Percentiles rank a stretch among this genome's conserved stretches.
These are phyloP conservation scores for Pyrenophora tritici-repentis DNA, from an alignment of 2,329 filamentous ascomycete species.

Conservation along the genomic window DNA sequence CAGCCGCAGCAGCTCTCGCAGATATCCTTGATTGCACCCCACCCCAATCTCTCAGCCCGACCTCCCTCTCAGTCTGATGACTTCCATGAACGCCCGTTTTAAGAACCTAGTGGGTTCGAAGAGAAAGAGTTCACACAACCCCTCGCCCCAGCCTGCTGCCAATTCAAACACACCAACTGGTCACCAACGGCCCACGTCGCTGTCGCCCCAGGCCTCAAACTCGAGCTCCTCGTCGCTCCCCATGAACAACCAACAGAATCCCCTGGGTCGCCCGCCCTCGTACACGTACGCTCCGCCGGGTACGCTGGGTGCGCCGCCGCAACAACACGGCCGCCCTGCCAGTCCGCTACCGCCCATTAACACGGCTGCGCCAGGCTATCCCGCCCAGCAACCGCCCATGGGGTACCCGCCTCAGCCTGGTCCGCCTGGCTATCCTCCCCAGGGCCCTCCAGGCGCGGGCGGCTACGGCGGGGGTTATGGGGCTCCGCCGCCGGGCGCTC, in stretches of 20 bases:
- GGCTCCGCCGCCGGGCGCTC: conserved; percentile 32
- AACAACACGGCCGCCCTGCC: conserved; percentile 53
- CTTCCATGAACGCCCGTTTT: conserved; percentile 78
- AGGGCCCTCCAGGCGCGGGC: conserved; percentile 35
- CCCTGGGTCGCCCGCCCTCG: conserved; percentile 65
- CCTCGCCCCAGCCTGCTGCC: conserved; percentile 40
- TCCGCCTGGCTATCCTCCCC: conserved; percentile 49
- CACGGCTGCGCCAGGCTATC: conserved; percentile 55
- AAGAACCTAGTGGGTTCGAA: conserved; percentile 82
- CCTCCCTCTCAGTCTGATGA: conserved; percentile 59
- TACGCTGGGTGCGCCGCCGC: conserved; percentile 44
- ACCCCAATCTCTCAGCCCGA: conserved; percentile 27
- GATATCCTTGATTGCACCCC: conserved; percentile 34
- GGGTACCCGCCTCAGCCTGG: conserved; percentile 50
- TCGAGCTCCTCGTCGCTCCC: conserved; percentile 49
- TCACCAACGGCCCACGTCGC: conserved; percentile 45
- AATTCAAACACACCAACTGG: conserved; percentile 45
- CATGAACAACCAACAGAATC: conserved; percentile 59
- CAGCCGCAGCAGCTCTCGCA: conserved; percentile 37
- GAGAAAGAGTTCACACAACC: conserved; percentile 67
- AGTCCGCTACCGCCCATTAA: conserved; percentile 63
- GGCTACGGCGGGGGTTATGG: conserved; percentile 38
- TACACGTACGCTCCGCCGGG: conserved; percentile 61
- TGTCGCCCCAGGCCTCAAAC: conserved; percentile 48
- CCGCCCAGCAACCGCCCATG: conserved; percentile 45